Conservation (phyloP, 805 yeast species). For the Metschnikowia gelsemii region DNA sequence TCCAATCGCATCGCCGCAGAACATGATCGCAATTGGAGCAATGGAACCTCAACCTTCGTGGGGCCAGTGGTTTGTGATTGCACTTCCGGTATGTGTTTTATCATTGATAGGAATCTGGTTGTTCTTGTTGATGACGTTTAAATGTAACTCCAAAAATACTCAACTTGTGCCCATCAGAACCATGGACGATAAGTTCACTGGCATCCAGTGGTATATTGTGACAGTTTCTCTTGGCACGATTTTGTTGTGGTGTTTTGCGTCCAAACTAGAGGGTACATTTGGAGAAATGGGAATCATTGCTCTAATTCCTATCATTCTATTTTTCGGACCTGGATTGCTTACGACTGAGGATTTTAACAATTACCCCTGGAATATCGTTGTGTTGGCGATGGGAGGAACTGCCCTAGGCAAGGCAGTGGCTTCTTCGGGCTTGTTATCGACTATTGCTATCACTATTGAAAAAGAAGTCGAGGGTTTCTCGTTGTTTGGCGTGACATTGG, state of each 20-base stretch:
- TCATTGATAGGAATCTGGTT: slow-evolving; percentile 45
- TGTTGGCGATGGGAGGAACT: slow-evolving; percentile 56
- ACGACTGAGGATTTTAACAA: slow-evolving; percentile 49
- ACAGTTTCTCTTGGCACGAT: slow-evolving; percentile 45
- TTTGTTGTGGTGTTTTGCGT: slow-evolving; percentile 49
- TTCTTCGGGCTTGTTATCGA: slow-evolving; percentile 47
- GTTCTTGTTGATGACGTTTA: slow-evolving; percentile 55
- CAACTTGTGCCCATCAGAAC: slow-evolving; percentile 49
- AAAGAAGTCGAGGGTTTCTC: slow-evolving; percentile 41
- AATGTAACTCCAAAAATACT: slow-evolving; percentile 46
- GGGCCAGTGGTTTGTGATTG: slow-evolving; percentile 57
- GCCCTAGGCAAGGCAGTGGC: slow-evolving; percentile 53
- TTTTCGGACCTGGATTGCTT: slow-evolving; percentile 51
- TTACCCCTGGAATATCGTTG: slow-evolving; percentile 55
- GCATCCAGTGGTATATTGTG: slow-evolving; percentile 44
- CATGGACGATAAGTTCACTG: slow-evolving; percentile 45
- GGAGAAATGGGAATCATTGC: slow-evolving; percentile 52
- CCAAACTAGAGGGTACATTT: slow-evolving; percentile 41
- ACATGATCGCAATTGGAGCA: slow-evolving; percentile 53
- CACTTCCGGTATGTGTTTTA: slow-evolving; percentile 46
- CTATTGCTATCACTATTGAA: slow-evolving; percentile 47
- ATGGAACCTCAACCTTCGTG: slow-evolving; percentile 53
- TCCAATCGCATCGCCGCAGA: slow-evolving; percentile 56
- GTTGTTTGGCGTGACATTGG: slow-evolving; percentile 45
- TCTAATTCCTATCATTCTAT: slow-evolving; percentile 46